Evolutionary conservation across 2,329 filamentous ascomycete genomes (phyloP), one percentile per base, ranked within the genome.

Genomic region (Fusarium transvaalense): DNA sequence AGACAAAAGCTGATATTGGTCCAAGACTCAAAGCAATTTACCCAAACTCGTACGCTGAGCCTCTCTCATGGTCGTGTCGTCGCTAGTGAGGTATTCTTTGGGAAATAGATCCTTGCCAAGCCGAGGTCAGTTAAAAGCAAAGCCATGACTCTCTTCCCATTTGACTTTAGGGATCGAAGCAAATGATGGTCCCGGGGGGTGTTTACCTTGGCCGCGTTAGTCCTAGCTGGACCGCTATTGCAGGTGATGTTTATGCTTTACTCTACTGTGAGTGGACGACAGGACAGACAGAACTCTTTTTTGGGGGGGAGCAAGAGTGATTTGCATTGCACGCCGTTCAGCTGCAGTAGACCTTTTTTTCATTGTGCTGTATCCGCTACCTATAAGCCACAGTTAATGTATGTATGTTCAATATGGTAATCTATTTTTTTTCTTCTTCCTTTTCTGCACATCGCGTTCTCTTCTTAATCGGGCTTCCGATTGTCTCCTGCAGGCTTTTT

Each of bases 71-170:
- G 35, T 53, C n/a, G n/a, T n/a, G n/a, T n/a, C n/a, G n/a, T n/a
- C 29, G 12, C 31, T 63, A 45, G 27, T 19, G 31, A 63, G 37
- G 41, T 32, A 34, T 64, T 57, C 35, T 53, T 41, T 52, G 21
- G 57, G 27, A 41, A 17, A 45, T 10, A 54, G 21, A 53, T 35
- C 46, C 35, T 21, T 64, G 34, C 45, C 23, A 43, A 64, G 43
- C 58, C 31, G 19, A 19, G 35, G 58, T 9, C 47, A 15, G 17
- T 51, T 51, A 31, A 61, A 41, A 37, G 23, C 7, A 64, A 38
- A 64, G 52, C 66, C 64, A 67, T 67, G 66, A 67, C 66, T 70
- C 66, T 64, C 34, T 47, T 50, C 57, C 39, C 37, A 43, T 62
- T 68, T 66, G 48, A 55, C 66, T 69, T 59, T 63, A 19, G 23